These are phyloP conservation scores for Floccularia luteovirens DNA, from an alignment of 768 basidiomycete genomes.

Conservation along the genomic window DNA sequence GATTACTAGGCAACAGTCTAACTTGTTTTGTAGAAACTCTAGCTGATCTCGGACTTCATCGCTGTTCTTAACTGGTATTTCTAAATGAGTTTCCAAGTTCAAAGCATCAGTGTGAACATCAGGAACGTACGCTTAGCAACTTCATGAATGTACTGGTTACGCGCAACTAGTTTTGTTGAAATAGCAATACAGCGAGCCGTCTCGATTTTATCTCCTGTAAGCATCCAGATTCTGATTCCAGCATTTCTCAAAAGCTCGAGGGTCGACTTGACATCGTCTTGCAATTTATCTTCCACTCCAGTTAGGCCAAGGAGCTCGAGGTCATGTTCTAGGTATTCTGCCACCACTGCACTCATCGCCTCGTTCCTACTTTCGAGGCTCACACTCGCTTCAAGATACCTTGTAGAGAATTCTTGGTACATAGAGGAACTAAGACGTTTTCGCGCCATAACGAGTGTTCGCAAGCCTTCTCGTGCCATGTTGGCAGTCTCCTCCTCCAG, in stretches of 20 bases:
- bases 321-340: slow-evolving; percentile 76
- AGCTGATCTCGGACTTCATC: slow-evolving; percentile 82
- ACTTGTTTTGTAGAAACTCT: slow-evolving; percentile 89
- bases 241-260: slow-evolving; percentile 91
- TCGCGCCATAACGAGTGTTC: slow-evolving; percentile 89
- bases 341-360: slow-evolving; percentile 69
- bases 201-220: slow-evolving; percentile 99
- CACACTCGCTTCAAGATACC: slow-evolving; percentile 74
- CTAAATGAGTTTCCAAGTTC: too few relatives aligned
- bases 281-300: slow-evolving; percentile 98
- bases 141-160: slow-evolving; percentile 97
- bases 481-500: slow-evolving; percentile 97
- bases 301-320: slow-evolving; percentile 90
- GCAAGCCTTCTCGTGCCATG: slow-evolving; percentile 94
- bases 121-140: slow-evolving; percentile 74
- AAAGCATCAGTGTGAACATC: too few relatives aligned
- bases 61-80: slow-evolving; percentile 67
- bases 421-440: slow-evolving; percentile 64
- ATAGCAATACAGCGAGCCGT: slow-evolving; percentile 98
- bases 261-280: slow-evolving; percentile 94
- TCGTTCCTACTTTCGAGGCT: slow-evolving; percentile 74
- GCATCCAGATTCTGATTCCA: slow-evolving; percentile 99
- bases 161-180: slow-evolving; percentile 90
- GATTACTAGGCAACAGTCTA: slow-evolving; percentile 96
- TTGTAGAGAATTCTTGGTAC: slow-evolving; percentile 67